Evolutionary conservation across 352 stramenopile species (phyloP), one percentile per base, ranked within the genome.

Genomic region (Phytophthora colocasiae): DNA sequence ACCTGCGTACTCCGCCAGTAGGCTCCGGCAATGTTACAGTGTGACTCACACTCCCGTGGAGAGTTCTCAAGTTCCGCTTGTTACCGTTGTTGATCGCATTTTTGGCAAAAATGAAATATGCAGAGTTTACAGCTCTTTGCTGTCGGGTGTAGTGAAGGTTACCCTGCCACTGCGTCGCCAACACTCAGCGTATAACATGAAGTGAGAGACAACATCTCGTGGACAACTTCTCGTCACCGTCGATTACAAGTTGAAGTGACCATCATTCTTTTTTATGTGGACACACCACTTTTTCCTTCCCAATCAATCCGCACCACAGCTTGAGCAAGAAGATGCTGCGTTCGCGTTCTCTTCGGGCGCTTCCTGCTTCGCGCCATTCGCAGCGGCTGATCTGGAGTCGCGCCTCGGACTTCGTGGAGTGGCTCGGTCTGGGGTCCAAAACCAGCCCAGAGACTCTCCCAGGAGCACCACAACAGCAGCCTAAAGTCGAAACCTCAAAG

Each of bases 331-430:
- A 40, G 17, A 79, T 81, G 73, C 70, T 79, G 29, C 49, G 58
- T 17, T 51, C 51, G 2, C 51, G 61, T 50, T 36, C 29, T 47
- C 48, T 10, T 39, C 61, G 32, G 36, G 31, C 22, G 49, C 45
- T 60, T 22, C 62, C 32, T 19, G 27, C 14, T n/a, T 36, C n/a
- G 27, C 39, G 38, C 41, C 61, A 63, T 26, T 61, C 72, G 40
- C 64, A 69, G 31, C 73, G 77, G 2, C 55, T 60, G 58, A 57
- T 85, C 27, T 85, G 77, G 77, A 69, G 64, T 22, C 66, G 50
- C 27, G 60, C 63, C 5, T 73, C 67, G 4, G 68, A 77, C 39
- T 65, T 82, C 26, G 50, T 85, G 26, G 66, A 71, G n/a, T 82
- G 77, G 73, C 52, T 85, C 15, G 66, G 76, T 5, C 41, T 72